phyloP scores from a whole-genome alignment of 1,284 basidiomycete genomes.

The Boletus semigastroideus region DNA sequence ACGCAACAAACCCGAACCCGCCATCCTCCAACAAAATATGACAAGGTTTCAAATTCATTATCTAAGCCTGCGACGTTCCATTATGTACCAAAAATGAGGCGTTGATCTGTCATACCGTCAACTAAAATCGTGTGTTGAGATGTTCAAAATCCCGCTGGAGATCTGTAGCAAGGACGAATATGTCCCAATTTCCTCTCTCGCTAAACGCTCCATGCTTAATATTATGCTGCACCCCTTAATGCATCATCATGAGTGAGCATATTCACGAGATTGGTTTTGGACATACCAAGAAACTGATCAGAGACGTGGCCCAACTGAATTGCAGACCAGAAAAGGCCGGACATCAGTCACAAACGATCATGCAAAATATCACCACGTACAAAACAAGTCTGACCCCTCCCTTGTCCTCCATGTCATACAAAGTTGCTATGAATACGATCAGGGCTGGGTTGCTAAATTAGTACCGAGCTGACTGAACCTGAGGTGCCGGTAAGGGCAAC shows the following conservation, averaged over 20 bases:
- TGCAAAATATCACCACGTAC: constrained; percentile 7
- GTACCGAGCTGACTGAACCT: neutral
- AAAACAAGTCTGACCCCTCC: constrained; percentile 7
- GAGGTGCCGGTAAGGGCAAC: neutral
- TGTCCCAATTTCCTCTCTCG: constrained; percentile 1
- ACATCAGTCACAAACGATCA: constrained; percentile 6
- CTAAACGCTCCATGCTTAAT: constrained; percentile 21
- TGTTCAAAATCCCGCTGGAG: neutral
- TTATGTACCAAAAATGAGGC: neutral
- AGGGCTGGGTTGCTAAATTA: constrained; percentile 12
- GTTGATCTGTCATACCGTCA: neutral
- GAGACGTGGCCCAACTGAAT: constrained; percentile 15
- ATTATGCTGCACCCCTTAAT: constrained; percentile 17
- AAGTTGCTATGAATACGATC: constrained; percentile 4
- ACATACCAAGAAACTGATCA: constrained; percentile 14
- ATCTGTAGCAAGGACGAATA: neutral
- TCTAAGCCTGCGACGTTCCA: too few species aligned
- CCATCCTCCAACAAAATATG: too few species aligned
- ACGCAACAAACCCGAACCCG: too few species aligned
- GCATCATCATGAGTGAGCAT: neutral
- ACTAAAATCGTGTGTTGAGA: neutral
- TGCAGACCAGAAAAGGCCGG: neutral
- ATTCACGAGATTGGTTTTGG: neutral
- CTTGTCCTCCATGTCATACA: constrained; percentile 7
- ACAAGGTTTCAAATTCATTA: too few species aligned